These are phyloP conservation scores for Saprolegnia diclina DNA, from an alignment of 352 stramenopile species.

Conservation along the genomic window DNA sequence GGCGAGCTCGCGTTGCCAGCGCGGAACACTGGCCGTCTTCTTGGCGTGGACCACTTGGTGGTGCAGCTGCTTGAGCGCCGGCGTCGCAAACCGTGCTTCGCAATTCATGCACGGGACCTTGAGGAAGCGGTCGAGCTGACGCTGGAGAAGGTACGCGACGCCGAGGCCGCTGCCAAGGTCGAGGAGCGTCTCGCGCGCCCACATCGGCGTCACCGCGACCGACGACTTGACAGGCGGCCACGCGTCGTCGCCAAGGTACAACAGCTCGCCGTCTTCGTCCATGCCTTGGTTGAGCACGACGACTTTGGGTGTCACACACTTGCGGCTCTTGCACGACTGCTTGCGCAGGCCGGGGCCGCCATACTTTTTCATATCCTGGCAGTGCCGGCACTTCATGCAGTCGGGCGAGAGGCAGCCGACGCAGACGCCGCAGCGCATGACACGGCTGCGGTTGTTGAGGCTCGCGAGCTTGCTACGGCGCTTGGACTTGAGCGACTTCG, in stretches of 20 bases:
- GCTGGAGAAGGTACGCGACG: not conserved
- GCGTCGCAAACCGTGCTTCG: constrained; percentile 9
- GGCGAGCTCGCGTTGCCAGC: constrained; percentile 14
- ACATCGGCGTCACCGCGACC: constrained; percentile 6
- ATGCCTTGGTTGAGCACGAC: constrained; percentile 62
- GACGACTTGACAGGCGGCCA: not conserved
- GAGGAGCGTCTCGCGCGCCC: constrained; percentile 15
- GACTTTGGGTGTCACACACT: constrained; percentile 64
- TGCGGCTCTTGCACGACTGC: constrained; percentile 74
- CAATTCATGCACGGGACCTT: constrained; percentile 16
- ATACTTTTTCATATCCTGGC: constrained; percentile 82
- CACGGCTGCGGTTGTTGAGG: constrained; percentile 36
- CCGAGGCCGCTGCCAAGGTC: constrained; percentile 9
- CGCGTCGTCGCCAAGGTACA: constrained; percentile 44
- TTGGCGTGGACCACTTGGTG: constrained; percentile 17
- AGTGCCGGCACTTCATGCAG: constrained; percentile 73
- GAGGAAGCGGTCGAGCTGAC: constrained; percentile 18
- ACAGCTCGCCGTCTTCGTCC: constrained; percentile 32
- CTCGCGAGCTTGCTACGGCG: not conserved
- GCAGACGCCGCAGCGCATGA: constrained; percentile 74
- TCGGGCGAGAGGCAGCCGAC: constrained; percentile 59
- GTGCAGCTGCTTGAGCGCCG: constrained; percentile 14
- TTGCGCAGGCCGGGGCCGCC: constrained; percentile 70
- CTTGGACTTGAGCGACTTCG: constrained; percentile 5
- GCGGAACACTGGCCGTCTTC: not conserved